These are phyloP conservation scores for Suillus paluster DNA, from an alignment of 768 basidiomycete genomes.

Conservation along the genomic window DNA sequence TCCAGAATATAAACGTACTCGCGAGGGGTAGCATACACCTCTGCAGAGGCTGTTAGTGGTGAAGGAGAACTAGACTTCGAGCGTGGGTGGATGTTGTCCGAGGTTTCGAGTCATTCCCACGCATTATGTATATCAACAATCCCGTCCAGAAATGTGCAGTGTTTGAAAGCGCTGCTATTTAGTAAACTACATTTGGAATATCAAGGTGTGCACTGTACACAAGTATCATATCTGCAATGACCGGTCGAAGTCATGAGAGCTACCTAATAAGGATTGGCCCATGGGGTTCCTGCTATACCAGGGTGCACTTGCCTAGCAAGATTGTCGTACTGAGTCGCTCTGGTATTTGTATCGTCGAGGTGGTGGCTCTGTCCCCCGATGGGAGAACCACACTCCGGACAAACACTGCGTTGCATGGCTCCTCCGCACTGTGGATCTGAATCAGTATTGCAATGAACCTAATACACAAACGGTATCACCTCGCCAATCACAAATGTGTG, in stretches of 20 bases:
- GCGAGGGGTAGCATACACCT: no score
- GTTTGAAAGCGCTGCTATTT: not conserved
- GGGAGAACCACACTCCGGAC: constrained; percentile 59
- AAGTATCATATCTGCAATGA: not conserved
- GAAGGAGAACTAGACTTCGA: no score
- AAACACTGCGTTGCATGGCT: constrained; percentile 49
- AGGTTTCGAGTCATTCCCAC: no score
- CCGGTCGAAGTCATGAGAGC: not conserved
- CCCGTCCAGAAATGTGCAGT: no score
- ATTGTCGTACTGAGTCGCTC: constrained; percentile 50
- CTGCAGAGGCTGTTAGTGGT: no score
- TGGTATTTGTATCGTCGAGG: constrained; percentile 47
- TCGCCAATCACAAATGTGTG: constrained; percentile 65
- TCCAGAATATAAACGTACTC: no score
- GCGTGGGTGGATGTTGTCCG: no score
- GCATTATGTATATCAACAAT: no score
- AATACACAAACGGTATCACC: constrained; percentile 35
- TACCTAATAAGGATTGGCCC: constrained; percentile 21
- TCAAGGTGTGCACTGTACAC: not conserved
- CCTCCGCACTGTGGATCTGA: constrained; percentile 55
- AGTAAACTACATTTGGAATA: not conserved
- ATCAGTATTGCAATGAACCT: not conserved
- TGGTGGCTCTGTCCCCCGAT: constrained; percentile 56
- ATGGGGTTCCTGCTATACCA: constrained; percentile 36
- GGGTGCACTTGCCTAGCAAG: constrained; percentile 34